phyloP scores from a whole-genome alignment of 208 protist genomes.

The Porcisia deanei region DNA sequence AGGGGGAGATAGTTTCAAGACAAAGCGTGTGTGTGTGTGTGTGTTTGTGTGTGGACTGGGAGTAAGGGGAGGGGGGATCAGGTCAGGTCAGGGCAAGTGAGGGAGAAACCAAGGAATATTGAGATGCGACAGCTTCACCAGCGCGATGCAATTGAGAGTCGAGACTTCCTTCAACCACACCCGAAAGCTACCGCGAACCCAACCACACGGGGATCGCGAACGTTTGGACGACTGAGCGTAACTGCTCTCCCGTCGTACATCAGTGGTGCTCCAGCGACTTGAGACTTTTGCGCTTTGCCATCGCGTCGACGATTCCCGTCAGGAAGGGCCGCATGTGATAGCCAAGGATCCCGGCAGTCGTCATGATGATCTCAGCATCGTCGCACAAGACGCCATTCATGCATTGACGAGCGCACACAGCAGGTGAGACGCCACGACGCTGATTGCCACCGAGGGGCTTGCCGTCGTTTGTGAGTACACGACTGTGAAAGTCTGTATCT shows the following conservation, averaged over 20 bases:
- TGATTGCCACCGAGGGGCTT: constrained; percentile 39
- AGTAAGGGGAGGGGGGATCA: not conserved
- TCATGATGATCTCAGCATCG: constrained; percentile 78
- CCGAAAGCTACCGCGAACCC: not conserved
- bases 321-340: constrained; percentile 79
- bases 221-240: not conserved
- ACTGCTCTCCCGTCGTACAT: not conserved
- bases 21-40: no score
- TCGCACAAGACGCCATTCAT: constrained; percentile 55
- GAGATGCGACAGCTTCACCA: not conserved
- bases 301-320: constrained; percentile 58
- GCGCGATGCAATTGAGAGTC: not conserved
- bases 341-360: constrained; percentile 60
- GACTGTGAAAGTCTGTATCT: constrained; percentile 83
- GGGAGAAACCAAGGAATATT: not conserved
- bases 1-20: no score
- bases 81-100: no score
- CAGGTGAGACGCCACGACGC: constrained; percentile 61
- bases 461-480: constrained; percentile 42
- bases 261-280: constrained; percentile 55
- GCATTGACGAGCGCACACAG: constrained; percentile 54
- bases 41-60: not conserved
- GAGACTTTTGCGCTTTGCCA: constrained; percentile 76
- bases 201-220: not conserved
- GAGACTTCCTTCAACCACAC: not conserved